A percentile compares a stretch with the other conserved stretches of the same genome.
Evolutionary conservation across 352 stramenopile species (phyloP).

Genomic region (Aphanomyces cochlioides): DNA sequence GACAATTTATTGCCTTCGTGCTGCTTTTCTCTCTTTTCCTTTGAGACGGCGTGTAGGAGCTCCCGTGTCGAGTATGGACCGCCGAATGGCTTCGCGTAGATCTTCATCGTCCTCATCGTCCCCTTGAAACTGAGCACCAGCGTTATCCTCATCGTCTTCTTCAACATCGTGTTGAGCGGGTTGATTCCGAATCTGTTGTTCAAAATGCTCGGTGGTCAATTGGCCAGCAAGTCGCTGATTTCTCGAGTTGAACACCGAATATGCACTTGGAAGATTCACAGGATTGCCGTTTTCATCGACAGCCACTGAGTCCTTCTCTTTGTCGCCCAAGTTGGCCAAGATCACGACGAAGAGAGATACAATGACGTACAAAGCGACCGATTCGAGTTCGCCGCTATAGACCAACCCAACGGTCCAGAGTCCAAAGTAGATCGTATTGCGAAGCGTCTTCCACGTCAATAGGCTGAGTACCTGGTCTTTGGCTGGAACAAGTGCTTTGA

Average conservation of each 20-base stretch:
- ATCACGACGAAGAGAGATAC: slow-evolving; percentile 59
- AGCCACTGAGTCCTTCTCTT: slow-evolving; percentile 23
- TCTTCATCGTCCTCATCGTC: slow-evolving; percentile 25
- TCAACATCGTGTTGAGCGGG: neutral
- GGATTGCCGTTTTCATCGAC: slow-evolving; percentile 23
- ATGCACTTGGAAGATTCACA: slow-evolving; percentile 44
- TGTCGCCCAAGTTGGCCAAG: slow-evolving; percentile 28
- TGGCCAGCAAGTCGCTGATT: slow-evolving; percentile 68
- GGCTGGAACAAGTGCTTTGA: slow-evolving; percentile 33
- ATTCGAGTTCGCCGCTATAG: slow-evolving; percentile 42
- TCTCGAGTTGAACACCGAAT: slow-evolving; percentile 78
- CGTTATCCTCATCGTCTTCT: slow-evolving; percentile 16
- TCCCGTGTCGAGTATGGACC: neutral
- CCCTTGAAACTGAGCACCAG: neutral
- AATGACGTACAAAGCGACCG: slow-evolving; percentile 40
- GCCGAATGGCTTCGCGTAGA: slow-evolving; percentile 19
- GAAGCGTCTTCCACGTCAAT: slow-evolving; percentile 6
- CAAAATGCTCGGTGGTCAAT: slow-evolving; percentile 78
- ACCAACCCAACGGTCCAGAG: slow-evolving; percentile 49
- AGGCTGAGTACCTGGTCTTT: slow-evolving; percentile 29
- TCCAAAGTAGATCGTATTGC: slow-evolving; percentile 28
- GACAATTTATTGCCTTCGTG: neutral
- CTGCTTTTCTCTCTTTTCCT: neutral
- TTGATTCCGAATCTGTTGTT: slow-evolving; percentile 34
- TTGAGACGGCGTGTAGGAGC: neutral